Evolutionary conservation across 1,139 yeast species (phyloP), one percentile per base, ranked within the genome.

Genomic region (Blastobotrys elegans): DNA sequence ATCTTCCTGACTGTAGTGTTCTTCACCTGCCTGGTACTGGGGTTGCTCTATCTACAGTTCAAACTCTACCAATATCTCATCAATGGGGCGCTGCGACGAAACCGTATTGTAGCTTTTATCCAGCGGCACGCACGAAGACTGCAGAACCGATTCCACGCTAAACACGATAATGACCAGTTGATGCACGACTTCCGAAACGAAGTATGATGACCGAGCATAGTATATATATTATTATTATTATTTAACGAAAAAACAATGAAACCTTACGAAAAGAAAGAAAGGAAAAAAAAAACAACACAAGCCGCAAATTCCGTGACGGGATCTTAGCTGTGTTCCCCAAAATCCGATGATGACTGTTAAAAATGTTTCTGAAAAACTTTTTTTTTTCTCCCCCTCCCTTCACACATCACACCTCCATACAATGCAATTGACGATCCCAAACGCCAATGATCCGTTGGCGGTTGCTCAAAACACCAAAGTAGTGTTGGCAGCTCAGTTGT

Each of bases 1-100:
- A 75, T 85, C 50, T 72, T 79, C 13, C 66, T 82, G 40, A 82
- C 89, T n/a, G 84, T 85, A 1, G 63, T 83, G 41, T 77, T 76
- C 10, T 92, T 94, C 1, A 79, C 82, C 54, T 52, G 75, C 17
- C 61, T 82, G 40, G 89, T 81, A 1, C 74, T 75, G 24, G 50
- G 73, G 1, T 60, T 86, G 11, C 72, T 86, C 46, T 77, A 71
- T 53, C 60, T 76, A 30, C 95, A 86, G 66, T 85, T 80, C 36
- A 63, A 72, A 44, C 75, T 50, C 29, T 49, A 49, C 38, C 43
- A 44, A 30, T 24, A 32, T 18, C 48, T 45, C 11, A 4, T n/a
- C 13, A 22, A 8, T 7, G 31, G 10, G 7, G 32, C 14, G 3
- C 7, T 37, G 7, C 20, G 22, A 5, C 4, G 22, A 27, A 14